phyloP scores from a whole-genome alignment of 768 basidiomycete species.

The Pleurotus citrinopileatus region DNA sequence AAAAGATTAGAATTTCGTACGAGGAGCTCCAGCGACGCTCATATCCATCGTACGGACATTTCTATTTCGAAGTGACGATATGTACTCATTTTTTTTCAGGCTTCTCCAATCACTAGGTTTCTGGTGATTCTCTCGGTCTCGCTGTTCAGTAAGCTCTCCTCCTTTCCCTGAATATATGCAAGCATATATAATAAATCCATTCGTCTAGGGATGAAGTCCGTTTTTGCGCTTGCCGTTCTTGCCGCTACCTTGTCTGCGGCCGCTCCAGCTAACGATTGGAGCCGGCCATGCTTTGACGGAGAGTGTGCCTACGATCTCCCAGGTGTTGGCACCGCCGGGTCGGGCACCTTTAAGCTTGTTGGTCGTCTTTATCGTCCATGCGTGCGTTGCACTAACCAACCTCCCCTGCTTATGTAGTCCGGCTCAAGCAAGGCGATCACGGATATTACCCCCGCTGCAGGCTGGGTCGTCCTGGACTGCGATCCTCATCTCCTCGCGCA shows the following conservation, averaged over 20 bases:
- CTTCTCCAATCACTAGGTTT: background rate
- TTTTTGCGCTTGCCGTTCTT: constrained; percentile 6
- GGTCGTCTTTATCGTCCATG: background rate
- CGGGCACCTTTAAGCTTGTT: constrained; percentile 3
- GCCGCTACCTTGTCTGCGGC: constrained; percentile 4
- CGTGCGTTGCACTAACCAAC: background rate
- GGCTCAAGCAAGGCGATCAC: constrained; percentile 1
- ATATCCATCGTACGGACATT: no score
- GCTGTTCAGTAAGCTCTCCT: no score
- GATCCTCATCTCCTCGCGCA: constrained; percentile 3
- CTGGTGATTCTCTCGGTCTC: no score
- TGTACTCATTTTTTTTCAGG: constrained; percentile 4
- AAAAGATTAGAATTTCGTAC: no score
- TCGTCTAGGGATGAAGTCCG: constrained; percentile 5
- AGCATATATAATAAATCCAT: background rate
- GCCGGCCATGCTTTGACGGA: constrained; percentile 7
- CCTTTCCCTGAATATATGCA: no score
- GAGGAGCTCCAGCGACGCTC: no score
- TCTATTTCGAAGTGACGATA: no score
- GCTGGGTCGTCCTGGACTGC: constrained; percentile 7
- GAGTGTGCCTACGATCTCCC: constrained; percentile 10
- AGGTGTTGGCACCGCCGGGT: background rate
- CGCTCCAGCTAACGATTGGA: constrained; percentile 10
- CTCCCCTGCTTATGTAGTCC: background rate
- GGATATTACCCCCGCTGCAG: constrained; percentile 5